A percentile compares a stretch with the other conserved stretches of the same genome.
Conservation (phyloP, 352 stramenopile genomes). For the Pythium guiyangense region DNA sequence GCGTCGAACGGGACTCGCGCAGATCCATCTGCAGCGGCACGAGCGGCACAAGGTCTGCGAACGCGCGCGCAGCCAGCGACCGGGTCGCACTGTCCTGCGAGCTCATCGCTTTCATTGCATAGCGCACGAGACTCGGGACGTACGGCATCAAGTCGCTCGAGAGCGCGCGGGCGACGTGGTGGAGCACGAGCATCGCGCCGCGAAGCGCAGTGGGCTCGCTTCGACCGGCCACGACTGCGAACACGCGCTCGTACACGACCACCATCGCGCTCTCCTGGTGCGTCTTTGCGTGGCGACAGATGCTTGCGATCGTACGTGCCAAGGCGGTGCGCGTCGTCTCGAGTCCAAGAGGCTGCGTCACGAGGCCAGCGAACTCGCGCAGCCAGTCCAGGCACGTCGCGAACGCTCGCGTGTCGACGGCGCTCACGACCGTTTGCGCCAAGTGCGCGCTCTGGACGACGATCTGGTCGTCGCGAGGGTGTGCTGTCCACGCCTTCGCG, state of each 20-base stretch:
- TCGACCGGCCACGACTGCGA: constrained; percentile 23
- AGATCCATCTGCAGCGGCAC: constrained; percentile 79
- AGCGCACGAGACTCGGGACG: constrained; percentile 65
- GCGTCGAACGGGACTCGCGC: neutral
- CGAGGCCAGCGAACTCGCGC: constrained; percentile 20
- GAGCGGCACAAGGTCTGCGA: constrained; percentile 64
- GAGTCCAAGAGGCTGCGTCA: constrained; percentile 18
- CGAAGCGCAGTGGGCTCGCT: constrained; percentile 8
- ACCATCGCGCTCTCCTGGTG: constrained; percentile 39
- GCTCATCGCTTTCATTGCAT: constrained; percentile 64
- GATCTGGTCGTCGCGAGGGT: constrained; percentile 19
- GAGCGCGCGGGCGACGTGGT: constrained; percentile 36
- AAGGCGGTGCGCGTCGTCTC: constrained; percentile 25
- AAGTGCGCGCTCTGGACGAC: constrained; percentile 53
- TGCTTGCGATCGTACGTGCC: constrained; percentile 36
- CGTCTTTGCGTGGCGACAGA: constrained; percentile 29
- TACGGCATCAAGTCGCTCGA: constrained; percentile 36
- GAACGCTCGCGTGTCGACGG: constrained; percentile 24
- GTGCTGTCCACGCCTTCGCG: constrained; percentile 28
- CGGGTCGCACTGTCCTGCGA: constrained; percentile 35
- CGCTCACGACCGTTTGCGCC: constrained; percentile 32
- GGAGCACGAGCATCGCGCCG: constrained; percentile 55
- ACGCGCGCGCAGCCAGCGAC: constrained; percentile 46
- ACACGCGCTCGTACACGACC: constrained; percentile 44
- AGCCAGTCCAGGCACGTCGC: constrained; percentile 43